A percentile compares a stretch with the other conserved stretches of the same genome.
Conservation (phyloP, 1,284 basidiomycete species). For the Marasmius oreades region DNA sequence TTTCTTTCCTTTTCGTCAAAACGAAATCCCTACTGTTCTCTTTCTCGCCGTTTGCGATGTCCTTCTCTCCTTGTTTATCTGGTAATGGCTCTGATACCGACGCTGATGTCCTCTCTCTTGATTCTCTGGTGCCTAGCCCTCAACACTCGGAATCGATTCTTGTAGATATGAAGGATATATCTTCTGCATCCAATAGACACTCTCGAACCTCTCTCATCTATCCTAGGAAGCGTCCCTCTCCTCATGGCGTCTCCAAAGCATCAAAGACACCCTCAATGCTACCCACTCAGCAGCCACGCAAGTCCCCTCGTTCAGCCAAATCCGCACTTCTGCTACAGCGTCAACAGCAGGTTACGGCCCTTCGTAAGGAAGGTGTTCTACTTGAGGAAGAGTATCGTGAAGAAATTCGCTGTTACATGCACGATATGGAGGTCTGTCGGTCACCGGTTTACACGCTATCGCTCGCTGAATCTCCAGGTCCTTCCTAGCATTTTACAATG, state of each 20-base stretch:
- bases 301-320: conserved; percentile 63
- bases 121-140: conserved; percentile 32
- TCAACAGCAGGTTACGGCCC: conserved; percentile 57
- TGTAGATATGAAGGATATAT: conserved; percentile 71
- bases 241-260: conserved; percentile 66
- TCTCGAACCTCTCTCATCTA: conserved; percentile 62
- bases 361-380: conserved; percentile 65
- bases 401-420: conserved; percentile 93
- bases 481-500: conserved; percentile 73
- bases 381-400: conserved; percentile 94
- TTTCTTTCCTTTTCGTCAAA: conserved; percentile 14
- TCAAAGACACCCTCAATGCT: conserved; percentile 53
- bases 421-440: conserved; percentile 89
- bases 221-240: conserved; percentile 79
- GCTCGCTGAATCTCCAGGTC: conserved; percentile 14
- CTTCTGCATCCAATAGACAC: conserved; percentile 50
- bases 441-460: neutral
- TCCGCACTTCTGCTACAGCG: conserved; percentile 56
- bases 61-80: conserved; percentile 7
- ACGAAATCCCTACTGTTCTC: too few species aligned
- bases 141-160: conserved; percentile 36
- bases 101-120: conserved; percentile 6
- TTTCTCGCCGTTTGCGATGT: conserved; percentile 13
- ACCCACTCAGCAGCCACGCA: conserved; percentile 41
- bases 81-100: conserved; percentile 5